These are phyloP conservation scores for Mayamaea pseudoterrestris DNA, from an alignment of 108 stramenopile species.

Conservation along the genomic window DNA sequence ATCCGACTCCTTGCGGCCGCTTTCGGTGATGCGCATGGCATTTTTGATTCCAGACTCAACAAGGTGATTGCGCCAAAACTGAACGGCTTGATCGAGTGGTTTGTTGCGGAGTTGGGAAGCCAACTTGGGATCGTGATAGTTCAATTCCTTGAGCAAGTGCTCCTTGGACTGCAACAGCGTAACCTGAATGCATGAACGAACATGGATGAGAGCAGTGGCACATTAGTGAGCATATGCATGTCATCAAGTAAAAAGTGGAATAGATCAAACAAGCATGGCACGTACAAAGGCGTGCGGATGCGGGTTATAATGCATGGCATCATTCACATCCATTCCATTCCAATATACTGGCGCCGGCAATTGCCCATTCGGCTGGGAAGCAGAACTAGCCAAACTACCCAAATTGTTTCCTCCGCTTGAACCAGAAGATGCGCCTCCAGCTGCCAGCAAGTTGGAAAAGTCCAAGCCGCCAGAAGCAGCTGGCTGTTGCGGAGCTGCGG, in stretches of 20 bases:
- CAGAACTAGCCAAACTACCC: too few relatives aligned
- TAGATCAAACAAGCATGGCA: too few relatives aligned
- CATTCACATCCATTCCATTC: constrained; percentile 71
- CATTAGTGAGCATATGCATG: too few relatives aligned
- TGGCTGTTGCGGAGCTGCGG: constrained; percentile 23
- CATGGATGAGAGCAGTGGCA: too few relatives aligned
- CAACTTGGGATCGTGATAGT: constrained; percentile 55
- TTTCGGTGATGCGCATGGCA: constrained; percentile 24
- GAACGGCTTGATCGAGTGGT: constrained; percentile 26
- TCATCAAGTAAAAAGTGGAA: too few relatives aligned
- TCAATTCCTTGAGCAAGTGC: constrained; percentile 71
- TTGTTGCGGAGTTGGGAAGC: constrained; percentile 9
- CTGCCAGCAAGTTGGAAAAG: constrained; percentile 49
- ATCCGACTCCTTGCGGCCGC: constrained; percentile 27
- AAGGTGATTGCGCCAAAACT: constrained; percentile 54
- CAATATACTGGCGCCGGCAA: constrained; percentile 27
- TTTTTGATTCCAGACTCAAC: constrained; percentile 46
- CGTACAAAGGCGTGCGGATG: constrained; percentile 61
- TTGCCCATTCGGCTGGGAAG: constrained; percentile 1
- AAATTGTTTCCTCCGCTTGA: too few relatives aligned
- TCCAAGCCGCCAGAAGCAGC: constrained; percentile 39
- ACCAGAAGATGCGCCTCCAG: too few relatives aligned
- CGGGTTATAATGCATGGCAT: constrained; percentile 59
- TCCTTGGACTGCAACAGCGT: constrained; percentile 37
- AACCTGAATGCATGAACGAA: too few relatives aligned